phyloP scores from a whole-genome alignment of 306 rosid species.

The Gillenia trifoliata region DNA sequence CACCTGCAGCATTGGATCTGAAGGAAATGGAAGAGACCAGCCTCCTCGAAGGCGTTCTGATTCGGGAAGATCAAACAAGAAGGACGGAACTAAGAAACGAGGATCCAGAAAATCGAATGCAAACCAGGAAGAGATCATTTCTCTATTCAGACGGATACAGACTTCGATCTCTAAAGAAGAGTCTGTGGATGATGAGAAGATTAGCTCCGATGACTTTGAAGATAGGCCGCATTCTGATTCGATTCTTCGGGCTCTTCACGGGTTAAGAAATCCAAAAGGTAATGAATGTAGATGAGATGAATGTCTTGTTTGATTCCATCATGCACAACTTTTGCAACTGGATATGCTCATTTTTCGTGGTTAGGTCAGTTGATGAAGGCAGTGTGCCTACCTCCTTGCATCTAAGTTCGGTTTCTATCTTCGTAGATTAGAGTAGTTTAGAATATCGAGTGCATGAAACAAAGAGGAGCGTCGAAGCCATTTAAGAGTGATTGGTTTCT shows the following conservation, averaged over 20 bases:
- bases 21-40: slow-evolving; percentile 23
- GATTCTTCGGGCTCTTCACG: slow-evolving; percentile 36
- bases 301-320: neutral
- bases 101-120: slow-evolving; percentile 22
- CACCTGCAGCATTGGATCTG: slow-evolving; percentile 27
- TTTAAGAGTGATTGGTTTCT: neutral
- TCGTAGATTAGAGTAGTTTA: too few relatives aligned
- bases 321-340: neutral
- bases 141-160: slow-evolving; percentile 44
- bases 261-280: slow-evolving; percentile 36
- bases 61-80: too few relatives aligned
- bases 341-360: neutral
- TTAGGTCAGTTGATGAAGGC: too few relatives aligned
- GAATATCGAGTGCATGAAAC: too few relatives aligned
- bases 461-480: too few relatives aligned
- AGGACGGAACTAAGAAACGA: slow-evolving; percentile 22
- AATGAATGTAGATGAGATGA: neutral
- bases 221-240: slow-evolving; percentile 32
- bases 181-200: slow-evolving; percentile 11
- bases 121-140: slow-evolving; percentile 51
- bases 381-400: too few relatives aligned
- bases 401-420: too few relatives aligned
- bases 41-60: slow-evolving; percentile 26
- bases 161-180: slow-evolving; percentile 39
- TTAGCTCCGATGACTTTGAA: slow-evolving; percentile 1